Evolutionary conservation across 495 filamentous ascomycete species (phyloP).

Genomic region (Hyphodiscus hymeniophilus): DNA sequence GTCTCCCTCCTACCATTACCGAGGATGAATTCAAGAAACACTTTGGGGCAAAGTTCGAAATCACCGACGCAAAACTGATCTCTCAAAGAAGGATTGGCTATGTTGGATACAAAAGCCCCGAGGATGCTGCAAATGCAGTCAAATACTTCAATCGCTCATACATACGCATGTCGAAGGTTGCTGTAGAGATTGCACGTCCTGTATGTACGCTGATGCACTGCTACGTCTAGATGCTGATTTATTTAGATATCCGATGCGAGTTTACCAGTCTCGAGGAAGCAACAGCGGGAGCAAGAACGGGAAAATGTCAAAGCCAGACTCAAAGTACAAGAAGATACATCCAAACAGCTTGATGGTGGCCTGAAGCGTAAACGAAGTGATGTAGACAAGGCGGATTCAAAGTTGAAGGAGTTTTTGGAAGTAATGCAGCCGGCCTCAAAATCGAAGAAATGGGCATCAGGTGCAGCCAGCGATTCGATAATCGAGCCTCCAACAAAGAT

Average conservation of each 20-base stretch:
- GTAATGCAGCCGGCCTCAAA: conserved; percentile 68
- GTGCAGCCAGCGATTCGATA: conserved; percentile 38
- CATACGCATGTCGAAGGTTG: conserved; percentile 93
- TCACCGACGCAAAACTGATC: conserved; percentile 89
- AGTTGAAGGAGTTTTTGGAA: conserved; percentile 79
- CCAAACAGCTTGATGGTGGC: conserved; percentile 18
- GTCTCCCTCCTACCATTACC: conserved; percentile 64
- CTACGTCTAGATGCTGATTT: not conserved
- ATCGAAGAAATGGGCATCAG: conserved; percentile 57
- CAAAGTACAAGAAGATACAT: conserved; percentile 19
- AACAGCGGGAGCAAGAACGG: conserved; percentile 20
- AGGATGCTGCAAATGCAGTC: conserved; percentile 72
- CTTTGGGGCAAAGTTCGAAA: conserved; percentile 61
- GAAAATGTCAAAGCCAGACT: conserved; percentile 12
- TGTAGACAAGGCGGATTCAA: conserved; percentile 52
- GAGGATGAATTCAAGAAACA: conserved; percentile 79
- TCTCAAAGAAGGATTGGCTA: conserved; percentile 87
- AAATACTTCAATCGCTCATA: conserved; percentile 93
- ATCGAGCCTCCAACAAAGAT: conserved; percentile 39
- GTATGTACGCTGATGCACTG: conserved; percentile 37
- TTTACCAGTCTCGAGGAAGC: conserved; percentile 22
- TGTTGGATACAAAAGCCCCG: conserved; percentile 80
- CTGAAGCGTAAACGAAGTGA: conserved; percentile 46
- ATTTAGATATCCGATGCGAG: conserved; percentile 23
- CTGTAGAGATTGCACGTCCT: conserved; percentile 82